Conservation (phyloP, 2,329 filamentous ascomycete species). For the Verticillium isaacii region DNA sequence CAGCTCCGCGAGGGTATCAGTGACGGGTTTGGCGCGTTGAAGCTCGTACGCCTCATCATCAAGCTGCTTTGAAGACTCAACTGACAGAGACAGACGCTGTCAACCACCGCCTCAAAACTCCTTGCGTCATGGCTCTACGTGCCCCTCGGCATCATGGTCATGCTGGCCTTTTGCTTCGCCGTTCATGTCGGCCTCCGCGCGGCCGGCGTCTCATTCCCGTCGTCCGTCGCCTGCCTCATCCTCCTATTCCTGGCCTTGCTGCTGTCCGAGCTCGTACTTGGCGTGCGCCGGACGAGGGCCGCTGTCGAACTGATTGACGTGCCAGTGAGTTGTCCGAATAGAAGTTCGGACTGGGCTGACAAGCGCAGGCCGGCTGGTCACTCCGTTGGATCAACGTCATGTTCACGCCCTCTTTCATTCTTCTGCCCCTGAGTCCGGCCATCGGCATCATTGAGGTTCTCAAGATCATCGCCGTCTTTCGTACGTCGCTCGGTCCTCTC, state of each 20-base stretch:
- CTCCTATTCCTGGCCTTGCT: conserved; percentile 47
- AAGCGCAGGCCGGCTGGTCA: conserved; percentile 47
- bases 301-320: conserved; percentile 47
- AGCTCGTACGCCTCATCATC: conserved; percentile 2
- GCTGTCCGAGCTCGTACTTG: conserved; percentile 38
- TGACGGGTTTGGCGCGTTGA: not conserved
- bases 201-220: conserved; percentile 49
- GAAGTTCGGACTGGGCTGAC: conserved; percentile 3
- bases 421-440: conserved; percentile 50
- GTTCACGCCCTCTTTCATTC: conserved; percentile 55
- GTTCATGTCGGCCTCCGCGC: conserved; percentile 37
- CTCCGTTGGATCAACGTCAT: conserved; percentile 55
- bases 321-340: conserved; percentile 33
- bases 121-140: conserved; percentile 44
- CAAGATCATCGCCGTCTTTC: conserved; percentile 55
- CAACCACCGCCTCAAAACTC: conserved; percentile 16
- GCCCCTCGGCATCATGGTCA: conserved; percentile 36
- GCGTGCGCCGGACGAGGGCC: conserved; percentile 40
- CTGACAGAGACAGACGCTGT: conserved; percentile 4
- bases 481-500: conserved; percentile 27
- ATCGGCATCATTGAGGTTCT: conserved; percentile 50
- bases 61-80: not conserved
- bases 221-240: conserved; percentile 54
- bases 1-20: not conserved
- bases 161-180: conserved; percentile 37